Percentiles rank a stretch among this genome's conserved stretches.
These are phyloP conservation scores for Scopulariopsis brevicaulis DNA, from an alignment of 2,329 filamentous ascomycete species.

Conservation along the genomic window DNA sequence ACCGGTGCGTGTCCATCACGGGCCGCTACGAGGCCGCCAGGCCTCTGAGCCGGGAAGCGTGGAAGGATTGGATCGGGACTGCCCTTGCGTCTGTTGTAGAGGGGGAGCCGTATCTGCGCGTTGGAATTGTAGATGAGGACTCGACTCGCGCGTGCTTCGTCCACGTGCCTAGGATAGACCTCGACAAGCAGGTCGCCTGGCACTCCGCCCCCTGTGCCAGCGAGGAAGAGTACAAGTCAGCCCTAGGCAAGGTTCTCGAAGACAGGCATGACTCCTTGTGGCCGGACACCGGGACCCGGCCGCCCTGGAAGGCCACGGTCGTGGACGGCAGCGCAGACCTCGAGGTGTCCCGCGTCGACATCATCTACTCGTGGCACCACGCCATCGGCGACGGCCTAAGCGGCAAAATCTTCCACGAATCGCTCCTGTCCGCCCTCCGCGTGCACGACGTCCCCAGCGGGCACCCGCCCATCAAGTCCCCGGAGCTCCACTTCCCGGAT, in stretches of 20 bases:
- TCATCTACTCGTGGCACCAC: conserved; percentile 40
- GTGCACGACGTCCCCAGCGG: background rate
- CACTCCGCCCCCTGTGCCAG: conserved; percentile 6
- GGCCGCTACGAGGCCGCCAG: conserved; percentile 24
- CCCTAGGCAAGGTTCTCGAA: conserved; percentile 18
- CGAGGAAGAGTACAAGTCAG: conserved; percentile 17
- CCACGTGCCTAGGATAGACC: conserved; percentile 26
- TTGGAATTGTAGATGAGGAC: conserved; percentile 33
- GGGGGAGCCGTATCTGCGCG: conserved; percentile 33
- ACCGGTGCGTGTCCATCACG: conserved; percentile 32
- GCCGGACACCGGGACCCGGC: conserved; percentile 22
- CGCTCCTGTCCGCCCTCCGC: conserved; percentile 30
- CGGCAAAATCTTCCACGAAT: conserved; percentile 34
- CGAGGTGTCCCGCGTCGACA: conserved; percentile 16
- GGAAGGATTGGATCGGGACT: conserved; percentile 15
- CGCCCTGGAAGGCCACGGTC: conserved; percentile 36
- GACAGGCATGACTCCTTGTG: conserved; percentile 26
- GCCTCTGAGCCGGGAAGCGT: background rate
- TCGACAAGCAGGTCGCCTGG: conserved; percentile 29
- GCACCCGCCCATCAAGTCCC: background rate
- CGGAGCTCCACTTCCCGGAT: conserved; percentile 18
- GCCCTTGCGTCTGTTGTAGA: conserved; percentile 28
- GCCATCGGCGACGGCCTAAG: conserved; percentile 38
- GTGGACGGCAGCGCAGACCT: conserved; percentile 10
- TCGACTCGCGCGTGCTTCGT: conserved; percentile 30